Conservation (phyloP, 495 filamentous ascomycete species). For the Tuber calosporum region DNA sequence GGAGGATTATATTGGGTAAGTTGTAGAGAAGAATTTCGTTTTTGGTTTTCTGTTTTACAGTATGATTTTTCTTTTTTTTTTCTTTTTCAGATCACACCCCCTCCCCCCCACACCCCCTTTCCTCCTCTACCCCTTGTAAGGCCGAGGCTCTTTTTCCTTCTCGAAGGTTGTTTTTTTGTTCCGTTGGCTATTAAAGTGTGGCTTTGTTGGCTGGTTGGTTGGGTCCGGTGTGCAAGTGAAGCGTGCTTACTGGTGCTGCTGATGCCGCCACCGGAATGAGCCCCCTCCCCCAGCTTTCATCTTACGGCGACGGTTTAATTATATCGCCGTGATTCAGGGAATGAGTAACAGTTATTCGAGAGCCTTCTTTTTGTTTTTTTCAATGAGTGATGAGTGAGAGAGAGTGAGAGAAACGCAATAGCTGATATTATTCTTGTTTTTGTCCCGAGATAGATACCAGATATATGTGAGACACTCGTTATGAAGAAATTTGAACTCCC, state of each 20-base stretch:
- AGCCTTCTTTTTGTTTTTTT: not conserved
- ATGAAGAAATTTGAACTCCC: not conserved
- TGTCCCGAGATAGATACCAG: slow-evolving; percentile 61
- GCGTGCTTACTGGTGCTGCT: not conserved
- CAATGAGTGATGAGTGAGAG: not conserved
- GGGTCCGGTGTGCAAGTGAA: not conserved
- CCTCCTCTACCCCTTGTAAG: not conserved
- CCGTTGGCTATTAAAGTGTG: not conserved
- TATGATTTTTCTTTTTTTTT: not conserved
- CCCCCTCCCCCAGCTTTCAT: not conserved
- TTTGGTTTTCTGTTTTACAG: too few species aligned
- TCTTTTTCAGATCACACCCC: too few species aligned
- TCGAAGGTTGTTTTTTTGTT: not conserved
- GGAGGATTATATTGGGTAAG: slow-evolving; percentile 75
- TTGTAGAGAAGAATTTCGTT: slow-evolving; percentile 29
- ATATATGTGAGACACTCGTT: slow-evolving; percentile 52
- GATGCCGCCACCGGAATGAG: not conserved
- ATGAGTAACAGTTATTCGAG: not conserved
- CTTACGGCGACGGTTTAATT: not conserved
- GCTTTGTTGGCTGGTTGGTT: not conserved
- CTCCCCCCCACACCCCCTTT: too few species aligned
- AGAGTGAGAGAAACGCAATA: not conserved
- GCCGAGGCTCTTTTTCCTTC: not conserved
- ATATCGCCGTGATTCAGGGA: not conserved
- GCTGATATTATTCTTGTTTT: slow-evolving; percentile 1